Percentiles rank a stretch among this genome's conserved stretches.
Conservation (phyloP, 2,329 filamentous ascomycete species). For the Drechslerella dactyloides region DNA sequence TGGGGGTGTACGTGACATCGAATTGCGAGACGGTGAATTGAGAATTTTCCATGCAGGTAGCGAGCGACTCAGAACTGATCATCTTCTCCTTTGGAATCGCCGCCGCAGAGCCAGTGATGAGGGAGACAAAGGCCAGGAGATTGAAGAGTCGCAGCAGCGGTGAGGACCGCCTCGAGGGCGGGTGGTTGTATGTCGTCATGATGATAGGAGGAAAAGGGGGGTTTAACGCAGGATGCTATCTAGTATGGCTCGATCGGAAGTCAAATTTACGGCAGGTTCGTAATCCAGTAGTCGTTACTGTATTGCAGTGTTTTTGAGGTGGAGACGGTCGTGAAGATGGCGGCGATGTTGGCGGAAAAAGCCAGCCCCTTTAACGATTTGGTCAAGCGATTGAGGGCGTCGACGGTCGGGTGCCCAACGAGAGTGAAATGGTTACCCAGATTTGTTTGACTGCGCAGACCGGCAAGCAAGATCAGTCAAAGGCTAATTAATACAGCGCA, state of each 20-base stretch:
- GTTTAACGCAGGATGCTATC: slow-evolving; percentile 53
- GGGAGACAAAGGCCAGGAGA: slow-evolving; percentile 37
- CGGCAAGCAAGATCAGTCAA: slow-evolving; percentile 20
- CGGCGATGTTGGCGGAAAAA: slow-evolving; percentile 5
- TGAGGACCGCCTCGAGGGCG: slow-evolving; percentile 49
- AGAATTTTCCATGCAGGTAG: slow-evolving; percentile 81
- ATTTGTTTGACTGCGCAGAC: slow-evolving; percentile 19
- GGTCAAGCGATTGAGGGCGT: slow-evolving; percentile 42
- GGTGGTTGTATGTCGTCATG: slow-evolving; percentile 31
- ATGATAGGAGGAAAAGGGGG: slow-evolving; percentile 22
- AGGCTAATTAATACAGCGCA: neutral
- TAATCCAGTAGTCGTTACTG: neutral
- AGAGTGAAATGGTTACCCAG: slow-evolving; percentile 25
- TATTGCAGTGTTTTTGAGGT: slow-evolving; percentile 1
- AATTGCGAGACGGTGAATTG: slow-evolving; percentile 87
- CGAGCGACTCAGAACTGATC: slow-evolving; percentile 82
- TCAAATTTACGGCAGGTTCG: slow-evolving; percentile 13
- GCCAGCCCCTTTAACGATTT: slow-evolving; percentile 43
- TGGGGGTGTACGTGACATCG: slow-evolving; percentile 79
- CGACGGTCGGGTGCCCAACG: slow-evolving; percentile 46
- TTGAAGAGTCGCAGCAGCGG: slow-evolving; percentile 49
- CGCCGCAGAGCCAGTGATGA: slow-evolving; percentile 39
- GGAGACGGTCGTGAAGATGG: slow-evolving; percentile 4
- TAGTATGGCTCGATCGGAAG: slow-evolving; percentile 25
- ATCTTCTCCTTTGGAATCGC: slow-evolving; percentile 67